Conservation (phyloP, 2,329 filamentous ascomycete genomes). For the Curvularia sp. region DNA sequence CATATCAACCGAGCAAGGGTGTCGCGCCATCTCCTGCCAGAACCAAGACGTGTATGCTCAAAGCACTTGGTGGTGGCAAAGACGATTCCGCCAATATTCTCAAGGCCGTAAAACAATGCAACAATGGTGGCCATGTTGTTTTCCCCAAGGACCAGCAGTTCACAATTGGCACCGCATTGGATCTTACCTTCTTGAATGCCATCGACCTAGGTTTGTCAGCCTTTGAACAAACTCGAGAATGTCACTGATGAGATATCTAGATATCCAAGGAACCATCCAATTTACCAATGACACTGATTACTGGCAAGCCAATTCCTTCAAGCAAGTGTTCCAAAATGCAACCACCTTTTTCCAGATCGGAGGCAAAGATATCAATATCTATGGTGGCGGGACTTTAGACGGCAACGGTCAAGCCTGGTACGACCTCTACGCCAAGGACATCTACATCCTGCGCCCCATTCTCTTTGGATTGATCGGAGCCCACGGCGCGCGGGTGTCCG, state of each 20-base stretch:
- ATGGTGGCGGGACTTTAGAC: slow-evolving; percentile 68
- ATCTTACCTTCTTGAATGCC: slow-evolving; percentile 68
- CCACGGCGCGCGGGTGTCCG: slow-evolving; percentile 64
- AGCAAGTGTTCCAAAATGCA: slow-evolving; percentile 69
- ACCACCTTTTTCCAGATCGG: slow-evolving; percentile 72
- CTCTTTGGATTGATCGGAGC: slow-evolving; percentile 65
- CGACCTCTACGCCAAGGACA: slow-evolving; percentile 64
- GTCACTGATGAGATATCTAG: slow-evolving; percentile 40
- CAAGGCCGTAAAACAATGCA: slow-evolving; percentile 64
- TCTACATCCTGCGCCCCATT: slow-evolving; percentile 65
- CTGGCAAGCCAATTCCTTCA: slow-evolving; percentile 70
- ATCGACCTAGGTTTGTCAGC: slow-evolving; percentile 63
- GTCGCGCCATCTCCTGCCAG: slow-evolving; percentile 47
- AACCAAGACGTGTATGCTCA: slow-evolving; percentile 50
- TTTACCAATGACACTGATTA: slow-evolving; percentile 73
- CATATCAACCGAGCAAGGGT: slow-evolving; percentile 45
- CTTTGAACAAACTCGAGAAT: not conserved
- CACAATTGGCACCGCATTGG: slow-evolving; percentile 68
- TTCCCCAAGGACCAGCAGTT: slow-evolving; percentile 64
- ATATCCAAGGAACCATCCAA: slow-evolving; percentile 65
- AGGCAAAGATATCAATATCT: slow-evolving; percentile 71
- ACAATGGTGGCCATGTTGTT: slow-evolving; percentile 68
- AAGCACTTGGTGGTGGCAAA: slow-evolving; percentile 48
- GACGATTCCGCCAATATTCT: slow-evolving; percentile 63
- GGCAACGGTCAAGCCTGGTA: slow-evolving; percentile 72